Evolutionary conservation across 352 stramenopile species (phyloP).

Genomic region (Detonula confervacea): DNA sequence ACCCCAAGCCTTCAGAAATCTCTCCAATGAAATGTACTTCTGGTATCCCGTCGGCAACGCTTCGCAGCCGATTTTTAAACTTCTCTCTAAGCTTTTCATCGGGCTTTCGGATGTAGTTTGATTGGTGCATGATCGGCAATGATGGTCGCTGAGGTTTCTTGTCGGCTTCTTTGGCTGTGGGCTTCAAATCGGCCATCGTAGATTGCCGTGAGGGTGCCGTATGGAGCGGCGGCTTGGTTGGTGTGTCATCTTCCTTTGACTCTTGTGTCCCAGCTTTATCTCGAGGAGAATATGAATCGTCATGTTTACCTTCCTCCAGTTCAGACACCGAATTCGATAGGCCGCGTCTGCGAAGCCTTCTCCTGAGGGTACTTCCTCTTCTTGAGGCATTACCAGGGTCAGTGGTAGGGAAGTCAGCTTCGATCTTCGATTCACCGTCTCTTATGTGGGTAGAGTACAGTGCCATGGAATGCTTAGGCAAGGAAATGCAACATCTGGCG

Average conservation of each 20-base stretch:
- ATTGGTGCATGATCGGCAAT: constrained; percentile 31
- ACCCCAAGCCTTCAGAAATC: constrained; percentile 53
- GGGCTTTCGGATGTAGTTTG: constrained; percentile 46
- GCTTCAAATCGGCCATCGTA: constrained; percentile 2
- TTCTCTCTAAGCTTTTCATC: constrained; percentile 59
- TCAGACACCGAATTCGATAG: constrained; percentile 24
- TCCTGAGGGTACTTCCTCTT: constrained; percentile 32
- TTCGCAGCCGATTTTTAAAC: constrained; percentile 52
- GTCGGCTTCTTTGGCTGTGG: neutral
- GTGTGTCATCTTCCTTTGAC: constrained; percentile 21
- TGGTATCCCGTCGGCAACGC: constrained; percentile 56
- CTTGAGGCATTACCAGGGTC: constrained; percentile 19
- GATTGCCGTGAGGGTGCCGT: constrained; percentile 1
- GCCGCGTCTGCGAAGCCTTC: constrained; percentile 34
- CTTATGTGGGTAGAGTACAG: too few relatives aligned
- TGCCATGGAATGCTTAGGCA: too few relatives aligned
- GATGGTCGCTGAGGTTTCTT: constrained; percentile 1
- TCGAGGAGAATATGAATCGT: constrained; percentile 13
- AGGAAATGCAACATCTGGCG: too few relatives aligned
- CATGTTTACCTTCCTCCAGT: constrained; percentile 25
- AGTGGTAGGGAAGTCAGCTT: constrained; percentile 5
- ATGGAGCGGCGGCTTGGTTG: constrained; percentile 8
- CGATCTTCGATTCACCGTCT: constrained; percentile 21
- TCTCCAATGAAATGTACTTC: constrained; percentile 79
- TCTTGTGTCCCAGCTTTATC: constrained; percentile 25